Conservation (phyloP, 495 filamentous ascomycete genomes). For the Tuber indicum region DNA sequence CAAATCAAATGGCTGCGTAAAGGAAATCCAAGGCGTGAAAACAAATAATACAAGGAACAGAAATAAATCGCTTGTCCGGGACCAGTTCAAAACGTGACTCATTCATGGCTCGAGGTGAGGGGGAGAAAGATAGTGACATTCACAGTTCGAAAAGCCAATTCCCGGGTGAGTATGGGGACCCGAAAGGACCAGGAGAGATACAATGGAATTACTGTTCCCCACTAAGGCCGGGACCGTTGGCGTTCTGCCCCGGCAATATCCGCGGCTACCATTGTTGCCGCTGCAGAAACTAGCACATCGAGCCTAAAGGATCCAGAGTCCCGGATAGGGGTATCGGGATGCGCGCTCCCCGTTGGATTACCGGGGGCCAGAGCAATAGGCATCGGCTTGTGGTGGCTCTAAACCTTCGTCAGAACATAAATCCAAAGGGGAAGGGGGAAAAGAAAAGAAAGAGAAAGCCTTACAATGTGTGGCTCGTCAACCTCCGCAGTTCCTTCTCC, state of each 20-base stretch:
- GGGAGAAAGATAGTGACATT: not conserved
- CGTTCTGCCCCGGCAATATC: not conserved
- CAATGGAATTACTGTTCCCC: not conserved
- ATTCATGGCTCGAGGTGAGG: not conserved
- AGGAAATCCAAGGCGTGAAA: not conserved
- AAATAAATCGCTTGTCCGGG: not conserved
- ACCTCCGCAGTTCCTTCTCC: conserved; percentile 38
- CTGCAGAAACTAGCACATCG: not conserved
- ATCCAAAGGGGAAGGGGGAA: not conserved
- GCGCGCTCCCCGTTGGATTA: not conserved
- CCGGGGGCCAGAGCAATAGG: not conserved
- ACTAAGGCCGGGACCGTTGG: not conserved
- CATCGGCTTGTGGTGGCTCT: conserved; percentile 1
- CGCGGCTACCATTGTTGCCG: not conserved
- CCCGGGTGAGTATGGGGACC: not conserved
- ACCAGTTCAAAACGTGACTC: not conserved
- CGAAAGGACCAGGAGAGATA: not conserved
- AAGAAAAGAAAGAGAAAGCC: not conserved
- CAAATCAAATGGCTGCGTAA: not conserved
- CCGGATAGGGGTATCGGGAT: not conserved
- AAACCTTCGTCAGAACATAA: conserved; percentile 5
- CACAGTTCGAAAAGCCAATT: not conserved
- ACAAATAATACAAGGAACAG: not conserved
- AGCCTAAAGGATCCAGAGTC: conserved; percentile 3
- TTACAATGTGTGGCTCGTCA: conserved; percentile 33